Evolutionary conservation across 2,329 filamentous ascomycete genomes (phyloP).

Genomic region (Talaromyces sp.): DNA sequence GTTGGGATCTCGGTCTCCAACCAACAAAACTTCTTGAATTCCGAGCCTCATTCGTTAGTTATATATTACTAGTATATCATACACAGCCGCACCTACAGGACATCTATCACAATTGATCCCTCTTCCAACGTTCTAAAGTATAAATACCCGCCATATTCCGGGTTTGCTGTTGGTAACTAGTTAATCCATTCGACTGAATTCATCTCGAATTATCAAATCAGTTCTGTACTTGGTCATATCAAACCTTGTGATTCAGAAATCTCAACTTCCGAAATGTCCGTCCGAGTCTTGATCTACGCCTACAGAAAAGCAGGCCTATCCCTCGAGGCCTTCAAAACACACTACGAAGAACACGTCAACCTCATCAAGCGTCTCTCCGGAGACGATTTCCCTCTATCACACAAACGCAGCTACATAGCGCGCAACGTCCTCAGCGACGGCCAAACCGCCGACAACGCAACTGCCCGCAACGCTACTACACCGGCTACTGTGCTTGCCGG

Average conservation of each 20-base stretch:
- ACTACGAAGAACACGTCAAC: constrained; percentile 20
- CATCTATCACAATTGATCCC: too few species aligned
- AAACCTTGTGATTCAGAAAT: not conserved
- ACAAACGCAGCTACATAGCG: constrained; percentile 20
- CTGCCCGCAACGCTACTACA: constrained; percentile 17
- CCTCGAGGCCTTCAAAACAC: constrained; percentile 19
- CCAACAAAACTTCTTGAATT: too few species aligned
- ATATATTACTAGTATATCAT: too few species aligned
- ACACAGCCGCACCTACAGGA: too few species aligned
- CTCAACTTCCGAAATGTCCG: not conserved
- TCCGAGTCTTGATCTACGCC: not conserved
- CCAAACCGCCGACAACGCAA: not conserved
- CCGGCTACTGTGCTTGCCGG: constrained; percentile 17
- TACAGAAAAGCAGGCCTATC: constrained; percentile 22
- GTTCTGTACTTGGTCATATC: not conserved
- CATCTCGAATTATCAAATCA: too few species aligned
- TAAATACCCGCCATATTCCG: too few species aligned
- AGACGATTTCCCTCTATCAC: constrained; percentile 19
- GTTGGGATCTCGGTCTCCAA: too few species aligned
- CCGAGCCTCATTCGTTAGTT: too few species aligned
- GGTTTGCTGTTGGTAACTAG: too few species aligned
- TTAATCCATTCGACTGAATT: too few species aligned
- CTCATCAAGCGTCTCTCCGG: constrained; percentile 20
- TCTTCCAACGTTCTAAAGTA: too few species aligned
- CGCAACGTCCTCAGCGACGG: constrained; percentile 11